These are phyloP conservation scores for Fusarium nygamai DNA, from an alignment of 2,329 filamentous ascomycete genomes.

Conservation along the genomic window DNA sequence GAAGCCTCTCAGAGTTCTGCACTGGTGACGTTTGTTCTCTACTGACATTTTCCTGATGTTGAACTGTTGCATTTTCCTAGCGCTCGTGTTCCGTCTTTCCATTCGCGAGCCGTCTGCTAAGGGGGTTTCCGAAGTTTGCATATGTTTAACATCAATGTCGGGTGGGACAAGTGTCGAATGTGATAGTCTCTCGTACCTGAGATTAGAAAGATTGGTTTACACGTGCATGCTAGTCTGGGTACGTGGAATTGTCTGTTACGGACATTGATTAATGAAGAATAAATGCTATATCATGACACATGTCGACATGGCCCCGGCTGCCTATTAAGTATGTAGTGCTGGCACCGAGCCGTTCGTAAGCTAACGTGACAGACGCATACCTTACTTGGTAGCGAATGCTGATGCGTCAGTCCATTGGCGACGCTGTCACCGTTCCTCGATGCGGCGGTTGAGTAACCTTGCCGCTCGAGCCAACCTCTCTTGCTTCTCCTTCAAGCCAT, in stretches of 20 bases:
- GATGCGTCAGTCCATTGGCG: background rate
- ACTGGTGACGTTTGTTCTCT: slow-evolving; percentile 4
- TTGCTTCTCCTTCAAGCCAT: slow-evolving; percentile 49
- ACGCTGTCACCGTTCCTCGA: slow-evolving; percentile 24
- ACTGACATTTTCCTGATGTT: background rate
- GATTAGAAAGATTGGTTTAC: slow-evolving; percentile 28
- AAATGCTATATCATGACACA: slow-evolving; percentile 46
- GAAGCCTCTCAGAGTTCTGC: background rate
- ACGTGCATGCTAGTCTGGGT: slow-evolving; percentile 12
- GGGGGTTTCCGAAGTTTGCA: background rate
- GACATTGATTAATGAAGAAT: slow-evolving; percentile 45
- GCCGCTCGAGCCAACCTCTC: slow-evolving; percentile 54
- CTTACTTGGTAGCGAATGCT: background rate
- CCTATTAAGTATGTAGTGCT: slow-evolving; percentile 40
- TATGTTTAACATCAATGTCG: background rate
- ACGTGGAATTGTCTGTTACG: slow-evolving; percentile 27
- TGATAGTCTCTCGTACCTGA: slow-evolving; percentile 6
- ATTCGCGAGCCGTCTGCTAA: background rate
- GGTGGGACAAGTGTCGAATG: slow-evolving; percentile 2
- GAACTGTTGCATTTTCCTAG: background rate
- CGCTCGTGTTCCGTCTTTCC: background rate
- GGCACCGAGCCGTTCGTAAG: slow-evolving; percentile 31
- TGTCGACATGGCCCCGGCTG: slow-evolving; percentile 38
- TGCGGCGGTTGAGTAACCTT: slow-evolving; percentile 47
- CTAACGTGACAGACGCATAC: background rate